A percentile compares a stretch with the other conserved stretches of the same genome.
phyloP scores from a whole-genome alignment of 345 rosid species.

The Eucalyptus urophylla region DNA sequence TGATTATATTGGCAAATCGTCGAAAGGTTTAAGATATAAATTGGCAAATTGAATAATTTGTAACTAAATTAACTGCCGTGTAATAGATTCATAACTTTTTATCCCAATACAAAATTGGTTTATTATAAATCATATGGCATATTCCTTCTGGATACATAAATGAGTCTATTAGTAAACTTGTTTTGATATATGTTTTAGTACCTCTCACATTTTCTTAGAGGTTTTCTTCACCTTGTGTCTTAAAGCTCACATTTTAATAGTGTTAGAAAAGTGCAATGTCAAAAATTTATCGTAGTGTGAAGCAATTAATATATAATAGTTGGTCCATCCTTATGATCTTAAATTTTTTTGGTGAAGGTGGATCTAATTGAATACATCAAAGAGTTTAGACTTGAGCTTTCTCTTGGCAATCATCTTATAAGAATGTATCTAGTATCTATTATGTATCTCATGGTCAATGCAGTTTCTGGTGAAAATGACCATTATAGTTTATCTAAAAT shows the following conservation, averaged over 20 bases:
- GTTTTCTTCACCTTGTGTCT: background rate
- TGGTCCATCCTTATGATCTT: too few relatives aligned
- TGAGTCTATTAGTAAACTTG: background rate
- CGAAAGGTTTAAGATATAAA: rapidly evolving
- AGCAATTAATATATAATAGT: too few relatives aligned
- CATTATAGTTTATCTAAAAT: background rate
- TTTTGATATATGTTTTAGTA: background rate
- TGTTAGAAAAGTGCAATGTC: background rate
- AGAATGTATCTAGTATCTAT: background rate
- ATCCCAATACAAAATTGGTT: background rate
- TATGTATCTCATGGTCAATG: background rate
- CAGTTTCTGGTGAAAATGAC: rapidly evolving
- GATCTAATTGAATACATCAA: background rate
- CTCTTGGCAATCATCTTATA: background rate
- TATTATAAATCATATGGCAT: background rate
- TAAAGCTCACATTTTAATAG: background rate
- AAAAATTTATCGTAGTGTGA: background rate
- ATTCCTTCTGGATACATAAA: background rate
- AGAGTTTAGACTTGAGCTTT: background rate
- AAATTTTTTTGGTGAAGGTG: rapidly evolving
- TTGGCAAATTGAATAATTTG: rapidly evolving
- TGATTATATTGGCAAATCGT: rapidly evolving
- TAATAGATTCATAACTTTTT: background rate
- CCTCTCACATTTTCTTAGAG: background rate
- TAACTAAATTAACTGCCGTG: rapidly evolving